Evolutionary conservation across 1,284 basidiomycete genomes (phyloP).

Genomic region (Flammula alnicola): DNA sequence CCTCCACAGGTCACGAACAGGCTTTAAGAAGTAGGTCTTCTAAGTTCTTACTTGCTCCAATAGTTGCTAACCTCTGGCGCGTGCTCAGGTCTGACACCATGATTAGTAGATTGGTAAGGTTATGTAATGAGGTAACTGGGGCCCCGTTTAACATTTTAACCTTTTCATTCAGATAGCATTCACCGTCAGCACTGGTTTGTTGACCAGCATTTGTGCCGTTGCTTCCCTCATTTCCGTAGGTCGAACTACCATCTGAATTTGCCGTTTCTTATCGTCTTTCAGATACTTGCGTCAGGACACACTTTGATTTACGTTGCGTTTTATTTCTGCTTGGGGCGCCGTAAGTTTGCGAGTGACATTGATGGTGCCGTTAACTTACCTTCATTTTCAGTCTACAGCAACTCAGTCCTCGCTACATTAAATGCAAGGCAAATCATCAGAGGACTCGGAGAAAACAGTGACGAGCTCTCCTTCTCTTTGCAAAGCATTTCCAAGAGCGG

Average conservation of each 20-base stretch:
- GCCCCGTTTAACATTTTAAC: background rate
- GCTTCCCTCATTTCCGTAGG: constrained; percentile 57
- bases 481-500: constrained; percentile 45
- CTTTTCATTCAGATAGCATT: constrained; percentile 48
- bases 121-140: background rate
- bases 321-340: constrained; percentile 58
- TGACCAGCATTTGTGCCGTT: constrained; percentile 59
- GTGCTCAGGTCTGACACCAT: constrained; percentile 54
- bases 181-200: constrained; percentile 57
- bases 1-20: constrained; percentile 54
- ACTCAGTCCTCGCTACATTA: constrained; percentile 58
- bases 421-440: constrained; percentile 53
- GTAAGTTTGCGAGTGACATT: constrained; percentile 34
- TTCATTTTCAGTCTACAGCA: constrained; percentile 50
- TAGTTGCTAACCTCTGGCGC: constrained; percentile 9
- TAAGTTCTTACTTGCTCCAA: constrained; percentile 13
- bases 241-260: constrained; percentile 4
- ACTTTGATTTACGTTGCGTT: constrained; percentile 62
- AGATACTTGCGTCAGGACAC: constrained; percentile 52
- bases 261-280: background rate
- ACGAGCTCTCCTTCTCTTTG: constrained; percentile 51
- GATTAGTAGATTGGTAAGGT: constrained; percentile 54
- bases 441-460: constrained; percentile 44
- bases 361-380: background rate
- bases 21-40: constrained; percentile 49